Percentiles rank a stretch among this genome's conserved stretches.
These are phyloP conservation scores for Kluyveromyces lactis DNA, from an alignment of 805 yeast genomes.

Conservation along the genomic window DNA sequence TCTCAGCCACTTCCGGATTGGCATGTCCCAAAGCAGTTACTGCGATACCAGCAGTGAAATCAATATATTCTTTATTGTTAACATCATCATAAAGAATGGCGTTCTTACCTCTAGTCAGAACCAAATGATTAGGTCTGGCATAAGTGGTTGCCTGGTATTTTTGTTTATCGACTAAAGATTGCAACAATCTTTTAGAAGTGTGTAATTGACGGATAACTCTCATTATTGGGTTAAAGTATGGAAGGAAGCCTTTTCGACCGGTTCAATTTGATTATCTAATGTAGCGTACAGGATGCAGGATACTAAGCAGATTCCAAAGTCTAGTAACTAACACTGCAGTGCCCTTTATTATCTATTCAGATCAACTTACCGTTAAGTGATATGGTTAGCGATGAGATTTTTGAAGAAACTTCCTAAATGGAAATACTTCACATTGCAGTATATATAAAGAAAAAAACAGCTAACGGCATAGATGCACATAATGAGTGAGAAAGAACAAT, in stretches of 20 bases:
- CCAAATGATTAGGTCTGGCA: conserved; percentile 61
- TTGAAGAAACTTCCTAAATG: too few relatives aligned
- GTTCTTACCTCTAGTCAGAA: conserved; percentile 75
- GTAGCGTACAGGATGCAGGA: too few relatives aligned
- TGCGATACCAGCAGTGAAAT: conserved; percentile 94
- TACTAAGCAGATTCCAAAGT: too few relatives aligned
- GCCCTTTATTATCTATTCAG: too few relatives aligned
- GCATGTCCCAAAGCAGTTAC: conserved; percentile 93
- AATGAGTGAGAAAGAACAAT: too few relatives aligned
- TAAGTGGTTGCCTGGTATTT: conserved; percentile 60
- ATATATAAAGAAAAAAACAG: background rate
- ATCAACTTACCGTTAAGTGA: too few relatives aligned
- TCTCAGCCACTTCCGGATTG: conserved; percentile 61
- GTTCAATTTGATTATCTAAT: too few relatives aligned
- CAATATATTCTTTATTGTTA: conserved; percentile 70
- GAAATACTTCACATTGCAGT: too few relatives aligned
- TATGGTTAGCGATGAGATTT: too few relatives aligned
- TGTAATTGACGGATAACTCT: background rate
- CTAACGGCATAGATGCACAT: background rate
- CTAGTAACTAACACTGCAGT: too few relatives aligned
- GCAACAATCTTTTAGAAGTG: conserved; percentile 2
- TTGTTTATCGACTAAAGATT: conserved; percentile 10
- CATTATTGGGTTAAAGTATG: too few relatives aligned
- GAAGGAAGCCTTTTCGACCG: too few relatives aligned
- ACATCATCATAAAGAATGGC: conserved; percentile 67